Base-by-base conservation (phyloP, 1,139 yeast species). In the Schizosaccharomyces versatilis region DNA sequence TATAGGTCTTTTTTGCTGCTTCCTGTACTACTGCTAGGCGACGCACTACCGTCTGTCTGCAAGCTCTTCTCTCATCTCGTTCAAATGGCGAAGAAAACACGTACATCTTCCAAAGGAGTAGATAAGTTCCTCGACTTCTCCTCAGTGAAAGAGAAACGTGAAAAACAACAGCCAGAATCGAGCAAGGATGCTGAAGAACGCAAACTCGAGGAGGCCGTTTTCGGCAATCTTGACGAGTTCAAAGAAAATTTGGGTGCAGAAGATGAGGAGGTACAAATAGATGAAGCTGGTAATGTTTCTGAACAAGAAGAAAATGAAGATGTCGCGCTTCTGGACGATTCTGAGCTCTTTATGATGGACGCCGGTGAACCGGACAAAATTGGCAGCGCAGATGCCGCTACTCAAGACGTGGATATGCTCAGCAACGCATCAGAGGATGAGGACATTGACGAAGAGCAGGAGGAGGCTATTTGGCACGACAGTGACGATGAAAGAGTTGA, bases 161-260 rank as follows among this genome's bases (percentile, higher is more conserved):
- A 15, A n/a, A 15, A 47, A 24, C 41, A 53, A 15, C 36, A 12
- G 15, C n/a, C 86, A 19, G 32, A 17, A 17, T 14, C 5, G 19
- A 10, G 32, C 7, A 44, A 90, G 61, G 94, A 84, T 65, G 81
- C 76, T 54, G 95, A 85, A 64, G 97, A 88, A 66, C 61, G 81
- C 51, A 75, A 71, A 57, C 73, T 90, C 53, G 95, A 88, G 60
- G 83, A 78, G 65, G 72, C 84, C 17, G 95, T 93, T 5, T 90
- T 93, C 68, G 97, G 98, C 19, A 97, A 90, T 65, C 64, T 74
- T 1, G 80, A 79, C 49, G 93, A 90, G 38, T 86, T 88, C 66
- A 86, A 81, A 60, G 66, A 70, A 51, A 82, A 79, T 59, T 71
- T 84, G 39, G 67, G 64, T 0, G 69, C 64, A 39, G 66, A 62